Evolutionary conservation across 305 asterid species (phyloP).

Genomic region (Nicotiana rustica): DNA sequence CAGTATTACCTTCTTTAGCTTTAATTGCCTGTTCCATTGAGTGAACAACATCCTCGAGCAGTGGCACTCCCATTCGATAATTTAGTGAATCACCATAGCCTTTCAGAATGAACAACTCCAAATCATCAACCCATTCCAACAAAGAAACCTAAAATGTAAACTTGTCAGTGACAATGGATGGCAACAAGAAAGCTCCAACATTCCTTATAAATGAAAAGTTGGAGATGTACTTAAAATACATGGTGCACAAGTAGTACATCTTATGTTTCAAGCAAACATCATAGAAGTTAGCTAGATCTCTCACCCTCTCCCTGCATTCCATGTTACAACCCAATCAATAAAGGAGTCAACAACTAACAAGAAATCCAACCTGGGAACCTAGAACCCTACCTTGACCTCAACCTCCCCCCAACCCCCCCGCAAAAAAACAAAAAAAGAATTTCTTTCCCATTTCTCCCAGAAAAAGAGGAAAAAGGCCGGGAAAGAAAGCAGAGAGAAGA

Average conservation of each 20-base stretch:
- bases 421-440: too few species aligned
- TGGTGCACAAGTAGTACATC: neutral
- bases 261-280: neutral
- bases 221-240: neutral
- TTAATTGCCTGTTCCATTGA: slow-evolving; percentile 92
- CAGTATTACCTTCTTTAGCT: slow-evolving; percentile 70
- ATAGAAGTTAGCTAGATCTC: neutral
- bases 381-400: neutral
- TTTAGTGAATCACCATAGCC: slow-evolving; percentile 92
- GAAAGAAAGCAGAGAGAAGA: neutral
- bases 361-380: neutral
- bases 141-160: slow-evolving; percentile 60
- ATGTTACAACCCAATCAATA: neutral
- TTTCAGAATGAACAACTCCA: slow-evolving; percentile 83
- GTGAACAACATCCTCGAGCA: slow-evolving; percentile 83
- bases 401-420: neutral
- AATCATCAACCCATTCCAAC: slow-evolving; percentile 96
- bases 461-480: neutral
- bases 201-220: slow-evolving; percentile 20
- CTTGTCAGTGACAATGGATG: slow-evolving; percentile 31
- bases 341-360: neutral
- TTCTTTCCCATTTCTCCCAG: neutral
- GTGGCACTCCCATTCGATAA: slow-evolving; percentile 93
- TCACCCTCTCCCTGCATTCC: neutral
- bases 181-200: slow-evolving; percentile 29